These are phyloP conservation scores for Brettanomyces naardenensis DNA, from an alignment of 805 yeast genomes.

Conservation along the genomic window DNA sequence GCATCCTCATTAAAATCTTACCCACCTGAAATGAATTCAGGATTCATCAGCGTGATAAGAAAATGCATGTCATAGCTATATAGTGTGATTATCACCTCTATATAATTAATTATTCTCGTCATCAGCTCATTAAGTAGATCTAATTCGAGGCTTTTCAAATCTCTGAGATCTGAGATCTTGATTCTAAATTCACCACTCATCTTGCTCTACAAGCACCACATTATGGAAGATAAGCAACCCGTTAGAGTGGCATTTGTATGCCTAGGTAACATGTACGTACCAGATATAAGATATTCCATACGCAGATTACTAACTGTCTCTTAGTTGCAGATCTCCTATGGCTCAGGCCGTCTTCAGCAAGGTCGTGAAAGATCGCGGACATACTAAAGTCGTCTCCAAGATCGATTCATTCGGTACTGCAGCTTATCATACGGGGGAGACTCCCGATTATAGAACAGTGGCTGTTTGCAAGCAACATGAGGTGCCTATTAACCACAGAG, in stretches of 20 bases:
- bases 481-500: slow-evolving; percentile 66
- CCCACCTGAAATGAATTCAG: too few species aligned
- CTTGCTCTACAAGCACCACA: too few species aligned
- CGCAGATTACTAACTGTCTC: slow-evolving; percentile 1
- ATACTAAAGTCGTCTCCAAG: slow-evolving; percentile 32
- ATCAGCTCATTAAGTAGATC: too few species aligned
- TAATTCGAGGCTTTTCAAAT: too few species aligned
- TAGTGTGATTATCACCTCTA: too few species aligned
- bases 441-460: slow-evolving; percentile 71
- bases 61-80: too few species aligned
- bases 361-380: slow-evolving; percentile 45
- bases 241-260: slow-evolving; percentile 76
- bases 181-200: too few species aligned
- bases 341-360: slow-evolving; percentile 88
- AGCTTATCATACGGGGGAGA: slow-evolving; percentile 75
- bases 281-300: not conserved
- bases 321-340: slow-evolving; percentile 94
- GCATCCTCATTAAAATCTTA: too few species aligned
- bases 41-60: too few species aligned
- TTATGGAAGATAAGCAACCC: not conserved
- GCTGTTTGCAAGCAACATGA: slow-evolving; percentile 62
- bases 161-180: not conserved
- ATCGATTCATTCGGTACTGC: slow-evolving; percentile 90
- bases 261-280: slow-evolving; percentile 73
- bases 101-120: too few species aligned